Evolutionary conservation across 75 land plant species (phyloP).

Genomic region (Ceratopteris richardii): DNA sequence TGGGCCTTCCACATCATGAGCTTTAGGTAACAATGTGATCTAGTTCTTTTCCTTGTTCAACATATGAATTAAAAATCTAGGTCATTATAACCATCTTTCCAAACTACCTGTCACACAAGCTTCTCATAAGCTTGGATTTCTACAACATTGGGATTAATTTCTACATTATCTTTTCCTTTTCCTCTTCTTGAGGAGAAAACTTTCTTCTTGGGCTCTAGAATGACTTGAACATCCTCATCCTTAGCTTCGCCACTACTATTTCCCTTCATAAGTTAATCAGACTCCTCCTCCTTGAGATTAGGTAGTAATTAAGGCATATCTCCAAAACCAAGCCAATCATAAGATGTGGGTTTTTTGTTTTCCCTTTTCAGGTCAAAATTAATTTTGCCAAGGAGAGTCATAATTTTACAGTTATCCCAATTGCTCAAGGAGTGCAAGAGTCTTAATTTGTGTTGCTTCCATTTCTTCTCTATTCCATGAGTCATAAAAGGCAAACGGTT

Average conservation of each 20-base stretch:
- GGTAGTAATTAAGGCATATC: constrained; percentile 7
- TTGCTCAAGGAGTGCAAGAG: constrained; percentile 50
- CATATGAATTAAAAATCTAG: too few relatives aligned
- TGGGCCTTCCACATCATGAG: too few relatives aligned
- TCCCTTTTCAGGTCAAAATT: constrained; percentile 15
- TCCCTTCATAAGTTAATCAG: constrained; percentile 9
- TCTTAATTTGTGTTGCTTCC: constrained; percentile 62
- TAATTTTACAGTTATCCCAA: constrained; percentile 47
- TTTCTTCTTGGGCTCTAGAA: background rate
- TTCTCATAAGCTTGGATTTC: background rate
- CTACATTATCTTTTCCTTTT: background rate
- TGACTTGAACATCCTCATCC: background rate
- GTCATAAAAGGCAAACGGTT: too few relatives aligned
- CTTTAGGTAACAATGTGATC: too few relatives aligned
- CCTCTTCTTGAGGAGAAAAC: background rate
- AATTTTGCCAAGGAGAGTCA: constrained; percentile 11
- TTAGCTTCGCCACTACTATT: constrained; percentile 1
- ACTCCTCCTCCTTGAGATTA: constrained; percentile 9
- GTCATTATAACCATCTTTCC: too few relatives aligned
- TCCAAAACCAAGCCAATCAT: constrained; percentile 68
- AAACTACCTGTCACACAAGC: background rate
- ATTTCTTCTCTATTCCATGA: constrained; percentile 60
- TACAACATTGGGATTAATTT: background rate
- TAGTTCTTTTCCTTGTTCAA: too few relatives aligned
- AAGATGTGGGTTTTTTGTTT: constrained; percentile 1